A percentile compares a stretch with the other conserved stretches of the same genome.
phyloP scores from a whole-genome alignment of 805 yeast species.

The Candida koratica region DNA sequence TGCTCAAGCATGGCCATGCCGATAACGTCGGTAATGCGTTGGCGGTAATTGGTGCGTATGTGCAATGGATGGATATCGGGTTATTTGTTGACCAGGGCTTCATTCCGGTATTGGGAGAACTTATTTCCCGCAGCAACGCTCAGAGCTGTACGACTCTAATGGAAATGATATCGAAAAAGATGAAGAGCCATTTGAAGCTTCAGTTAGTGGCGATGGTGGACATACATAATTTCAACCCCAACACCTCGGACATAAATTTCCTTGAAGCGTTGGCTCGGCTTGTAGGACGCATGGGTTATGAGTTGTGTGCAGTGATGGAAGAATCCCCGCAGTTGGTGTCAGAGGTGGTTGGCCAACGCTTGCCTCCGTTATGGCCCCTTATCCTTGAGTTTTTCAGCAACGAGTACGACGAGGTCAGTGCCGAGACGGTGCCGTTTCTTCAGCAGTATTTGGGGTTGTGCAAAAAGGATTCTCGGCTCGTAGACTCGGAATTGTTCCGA shows the following conservation, averaged over 20 bases:
- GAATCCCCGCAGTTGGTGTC: slow-evolving; percentile 42
- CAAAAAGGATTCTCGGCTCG: slow-evolving; percentile 45
- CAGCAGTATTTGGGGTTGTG: slow-evolving; percentile 68
- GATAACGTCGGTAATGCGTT: slow-evolving; percentile 48
- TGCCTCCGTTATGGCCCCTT: slow-evolving; percentile 67
- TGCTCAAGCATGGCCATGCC: slow-evolving; percentile 28
- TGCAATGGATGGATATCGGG: slow-evolving; percentile 87
- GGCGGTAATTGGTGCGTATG: slow-evolving; percentile 74
- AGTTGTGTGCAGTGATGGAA: slow-evolving; percentile 64
- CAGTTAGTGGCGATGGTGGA: slow-evolving; percentile 67
- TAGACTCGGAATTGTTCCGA: slow-evolving; percentile 49
- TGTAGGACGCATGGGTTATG: slow-evolving; percentile 68
- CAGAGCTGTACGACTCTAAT: slow-evolving; percentile 56
- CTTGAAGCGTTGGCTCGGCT: slow-evolving; percentile 74
- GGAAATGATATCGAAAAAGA: slow-evolving; percentile 72
- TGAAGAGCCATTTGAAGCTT: slow-evolving; percentile 68
- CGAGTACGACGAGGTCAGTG: slow-evolving; percentile 84
- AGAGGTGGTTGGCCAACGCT: slow-evolving; percentile 36
- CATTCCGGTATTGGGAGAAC: slow-evolving; percentile 35
- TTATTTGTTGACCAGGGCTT: slow-evolving; percentile 62
- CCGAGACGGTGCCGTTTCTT: slow-evolving; percentile 77
- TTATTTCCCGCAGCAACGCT: slow-evolving; percentile 14
- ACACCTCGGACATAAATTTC: slow-evolving; percentile 55
- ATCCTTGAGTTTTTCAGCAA: slow-evolving; percentile 67
- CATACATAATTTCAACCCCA: slow-evolving; percentile 43